phyloP scores from a whole-genome alignment of 225 moss, liverwort and hornwort genomes.

The Takakia lepidozioides region DNA sequence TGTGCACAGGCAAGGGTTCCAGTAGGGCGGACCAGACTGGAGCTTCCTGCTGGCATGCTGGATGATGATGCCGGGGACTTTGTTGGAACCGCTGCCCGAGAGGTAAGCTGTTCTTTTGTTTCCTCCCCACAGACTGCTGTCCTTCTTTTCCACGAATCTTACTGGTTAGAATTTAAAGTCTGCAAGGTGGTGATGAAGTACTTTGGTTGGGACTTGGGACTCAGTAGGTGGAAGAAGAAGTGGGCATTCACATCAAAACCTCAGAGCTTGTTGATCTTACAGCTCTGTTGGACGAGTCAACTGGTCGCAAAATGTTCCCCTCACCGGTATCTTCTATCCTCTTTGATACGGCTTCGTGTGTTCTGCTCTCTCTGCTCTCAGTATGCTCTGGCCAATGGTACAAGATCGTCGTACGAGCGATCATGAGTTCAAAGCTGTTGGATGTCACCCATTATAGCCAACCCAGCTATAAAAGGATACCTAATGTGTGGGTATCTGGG shows the following conservation, averaged over 20 bases:
- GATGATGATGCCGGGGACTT: constrained; percentile 78
- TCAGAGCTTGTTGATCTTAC: constrained; percentile 83
- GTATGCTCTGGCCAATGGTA: no score
- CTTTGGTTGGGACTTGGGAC: not conserved
- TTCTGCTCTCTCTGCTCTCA: no score
- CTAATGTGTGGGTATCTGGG: no score
- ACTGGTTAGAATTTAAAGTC: not conserved
- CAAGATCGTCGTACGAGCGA: no score
- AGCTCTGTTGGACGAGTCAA: constrained; percentile 72
- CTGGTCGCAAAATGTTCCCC: constrained; percentile 86
- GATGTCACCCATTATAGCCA: no score
- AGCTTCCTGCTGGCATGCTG: constrained; percentile 96
- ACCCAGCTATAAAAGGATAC: no score
- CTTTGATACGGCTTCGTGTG: no score
- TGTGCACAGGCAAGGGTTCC: constrained; percentile 78
- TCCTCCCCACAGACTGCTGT: not conserved
- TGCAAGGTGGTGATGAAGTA: no score
- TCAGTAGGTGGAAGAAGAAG: constrained; percentile 86
- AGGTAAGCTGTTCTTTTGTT: constrained; percentile 30
- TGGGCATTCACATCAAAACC: constrained; percentile 65
- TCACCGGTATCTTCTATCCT: no score
- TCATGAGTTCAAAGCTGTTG: no score
- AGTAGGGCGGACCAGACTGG: constrained; percentile 78
- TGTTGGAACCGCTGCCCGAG: constrained; percentile 85
- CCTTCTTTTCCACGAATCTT: not conserved